These are phyloP conservation scores for Clathrospora elynae DNA, from an alignment of 2,329 filamentous ascomycete genomes.

Conservation along the genomic window DNA sequence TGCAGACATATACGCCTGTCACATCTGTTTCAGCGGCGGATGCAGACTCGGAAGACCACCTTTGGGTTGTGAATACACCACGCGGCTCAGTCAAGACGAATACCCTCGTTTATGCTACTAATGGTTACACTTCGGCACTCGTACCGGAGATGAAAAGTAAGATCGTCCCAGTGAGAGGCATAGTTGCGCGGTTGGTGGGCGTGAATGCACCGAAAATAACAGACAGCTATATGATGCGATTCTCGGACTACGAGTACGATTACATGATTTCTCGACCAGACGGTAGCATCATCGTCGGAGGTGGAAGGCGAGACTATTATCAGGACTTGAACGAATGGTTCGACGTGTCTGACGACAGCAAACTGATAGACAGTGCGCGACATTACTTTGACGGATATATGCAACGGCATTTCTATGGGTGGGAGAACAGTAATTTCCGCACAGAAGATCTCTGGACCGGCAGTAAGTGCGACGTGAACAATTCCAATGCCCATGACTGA, in stretches of 20 bases:
- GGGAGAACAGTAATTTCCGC: conserved; percentile 25
- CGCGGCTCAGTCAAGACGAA: conserved; percentile 12
- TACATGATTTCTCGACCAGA: conserved; percentile 52
- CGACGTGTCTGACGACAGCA: conserved; percentile 26
- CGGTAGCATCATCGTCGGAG: conserved; percentile 9
- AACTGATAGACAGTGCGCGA: conserved; percentile 21
- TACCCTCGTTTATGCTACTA: conserved; percentile 27
- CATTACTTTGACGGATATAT: conserved; percentile 37
- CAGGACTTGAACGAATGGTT: conserved; percentile 23
- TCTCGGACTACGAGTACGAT: conserved; percentile 57
- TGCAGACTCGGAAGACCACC: background rate
- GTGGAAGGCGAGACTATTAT: conserved; percentile 38
- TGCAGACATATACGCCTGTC: conserved; percentile 19
- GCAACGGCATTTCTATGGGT: conserved; percentile 29
- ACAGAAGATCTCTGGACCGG: conserved; percentile 31
- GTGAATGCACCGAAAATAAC: conserved; percentile 15
- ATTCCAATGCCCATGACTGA: background rate
- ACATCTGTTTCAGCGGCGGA: background rate
- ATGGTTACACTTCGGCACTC: conserved; percentile 26
- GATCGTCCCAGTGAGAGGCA: conserved; percentile 40
- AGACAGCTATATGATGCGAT: conserved; percentile 51
- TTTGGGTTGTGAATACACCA: conserved; percentile 11
- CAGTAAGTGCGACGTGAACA: conserved; percentile 19
- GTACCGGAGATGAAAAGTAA: conserved; percentile 47
- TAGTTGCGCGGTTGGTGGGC: conserved; percentile 13